Evolutionary conservation across 2,329 filamentous ascomycete genomes (phyloP).

Genomic region (Colletotrichum sp.): DNA sequence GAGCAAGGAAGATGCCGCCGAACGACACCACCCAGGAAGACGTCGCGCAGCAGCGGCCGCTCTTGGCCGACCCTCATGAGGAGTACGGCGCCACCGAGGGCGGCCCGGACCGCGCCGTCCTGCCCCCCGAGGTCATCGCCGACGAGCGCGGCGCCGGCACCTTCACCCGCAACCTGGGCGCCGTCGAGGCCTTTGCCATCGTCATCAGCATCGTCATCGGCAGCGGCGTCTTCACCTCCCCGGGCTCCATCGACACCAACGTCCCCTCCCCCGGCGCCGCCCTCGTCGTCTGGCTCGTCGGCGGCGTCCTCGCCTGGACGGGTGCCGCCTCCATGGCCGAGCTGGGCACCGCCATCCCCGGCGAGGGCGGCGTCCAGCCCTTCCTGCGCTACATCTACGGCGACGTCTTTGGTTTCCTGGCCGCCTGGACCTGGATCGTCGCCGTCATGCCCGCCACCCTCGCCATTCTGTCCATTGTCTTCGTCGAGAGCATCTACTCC

Average conservation of each 20-base stretch:
- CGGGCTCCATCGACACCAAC: conserved; percentile 66
- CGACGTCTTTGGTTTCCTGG: conserved; percentile 65
- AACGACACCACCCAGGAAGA: background rate
- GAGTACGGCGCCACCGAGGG: conserved; percentile 12
- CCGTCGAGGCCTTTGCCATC: conserved; percentile 60
- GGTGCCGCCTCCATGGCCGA: conserved; percentile 68
- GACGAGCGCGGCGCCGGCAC: conserved; percentile 24
- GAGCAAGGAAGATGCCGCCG: background rate
- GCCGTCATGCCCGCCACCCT: conserved; percentile 69
- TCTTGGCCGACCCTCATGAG: conserved; percentile 11
- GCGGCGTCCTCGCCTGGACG: conserved; percentile 67
- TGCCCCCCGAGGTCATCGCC: background rate
- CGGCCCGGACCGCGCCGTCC: background rate
- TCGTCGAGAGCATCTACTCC: conserved; percentile 64
- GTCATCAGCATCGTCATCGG: conserved; percentile 69
- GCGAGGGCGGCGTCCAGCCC: conserved; percentile 67
- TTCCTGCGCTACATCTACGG: conserved; percentile 67
- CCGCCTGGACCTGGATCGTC: conserved; percentile 70
- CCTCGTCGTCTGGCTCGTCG: conserved; percentile 65
- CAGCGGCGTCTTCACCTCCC: conserved; percentile 69
- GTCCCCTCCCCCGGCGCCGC: conserved; percentile 66
- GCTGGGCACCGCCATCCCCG: conserved; percentile 66
- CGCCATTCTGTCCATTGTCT: conserved; percentile 69
- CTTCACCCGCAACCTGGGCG: conserved; percentile 50
- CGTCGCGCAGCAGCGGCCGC: background rate